phyloP scores from a whole-genome alignment of 176 grass and related monocot species.

The barley (Hordeum vulgare) region DNA sequence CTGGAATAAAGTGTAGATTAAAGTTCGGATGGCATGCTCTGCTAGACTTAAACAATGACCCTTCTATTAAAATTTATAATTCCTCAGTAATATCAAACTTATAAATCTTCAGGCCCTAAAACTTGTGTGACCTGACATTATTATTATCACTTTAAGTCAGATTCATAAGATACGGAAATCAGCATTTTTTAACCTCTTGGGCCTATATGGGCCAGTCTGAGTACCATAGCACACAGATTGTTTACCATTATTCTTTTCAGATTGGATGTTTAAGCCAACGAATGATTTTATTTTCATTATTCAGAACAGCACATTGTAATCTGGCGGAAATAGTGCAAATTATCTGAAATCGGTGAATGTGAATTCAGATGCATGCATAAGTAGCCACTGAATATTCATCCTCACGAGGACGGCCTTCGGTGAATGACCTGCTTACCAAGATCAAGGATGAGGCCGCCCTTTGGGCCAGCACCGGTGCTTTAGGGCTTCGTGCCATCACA shows the following conservation, averaged over 20 bases:
- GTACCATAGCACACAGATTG: slow-evolving; percentile 1
- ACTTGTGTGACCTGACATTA: background rate
- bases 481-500: no score
- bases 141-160: background rate
- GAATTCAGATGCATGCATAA: slow-evolving; percentile 10
- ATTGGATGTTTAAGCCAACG: slow-evolving; percentile 17
- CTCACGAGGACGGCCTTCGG: no score
- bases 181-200: background rate
- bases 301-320: no score
- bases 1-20: background rate
- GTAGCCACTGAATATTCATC: slow-evolving; percentile 1
- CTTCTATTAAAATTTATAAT: background rate
- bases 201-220: background rate
- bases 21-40: background rate
- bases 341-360: background rate
- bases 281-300: background rate
- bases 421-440: no score
- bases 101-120: background rate
- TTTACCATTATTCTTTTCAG: background rate
- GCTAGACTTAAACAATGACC: background rate
- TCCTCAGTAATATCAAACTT: background rate
- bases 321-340: no score
- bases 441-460: no score
- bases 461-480: no score
- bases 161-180: background rate